phyloP scores from a whole-genome alignment of 495 filamentous ascomycete species.

The Talaromyces nanjingensis region DNA sequence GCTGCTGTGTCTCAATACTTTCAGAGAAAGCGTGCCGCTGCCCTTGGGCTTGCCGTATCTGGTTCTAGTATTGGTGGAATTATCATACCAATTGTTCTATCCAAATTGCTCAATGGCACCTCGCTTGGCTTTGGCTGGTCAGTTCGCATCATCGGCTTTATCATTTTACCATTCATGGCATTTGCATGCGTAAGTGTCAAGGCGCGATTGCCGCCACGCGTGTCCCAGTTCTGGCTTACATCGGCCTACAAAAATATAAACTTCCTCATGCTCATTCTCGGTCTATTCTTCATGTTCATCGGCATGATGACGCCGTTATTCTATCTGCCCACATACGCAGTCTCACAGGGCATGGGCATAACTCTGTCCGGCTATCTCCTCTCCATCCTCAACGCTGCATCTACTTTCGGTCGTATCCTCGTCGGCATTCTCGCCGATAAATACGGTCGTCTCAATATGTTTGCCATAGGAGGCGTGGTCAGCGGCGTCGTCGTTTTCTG shows the following conservation, averaged over 20 bases:
- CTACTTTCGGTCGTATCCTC: slow-evolving; percentile 50
- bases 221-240: slow-evolving; percentile 29
- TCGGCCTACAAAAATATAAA: slow-evolving; percentile 27
- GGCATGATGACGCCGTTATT: slow-evolving; percentile 63
- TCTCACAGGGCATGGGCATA: slow-evolving; percentile 45
- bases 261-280: slow-evolving; percentile 17
- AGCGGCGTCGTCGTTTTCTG: slow-evolving; percentile 25
- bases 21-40: slow-evolving; percentile 44
- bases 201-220: slow-evolving; percentile 33
- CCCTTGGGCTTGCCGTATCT: slow-evolving; percentile 27
- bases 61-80: slow-evolving; percentile 21
- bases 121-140: slow-evolving; percentile 49
- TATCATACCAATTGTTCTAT: slow-evolving; percentile 28
- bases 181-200: slow-evolving; percentile 32
- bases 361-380: slow-evolving; percentile 53
- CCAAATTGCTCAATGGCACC: slow-evolving; percentile 29
- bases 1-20: slow-evolving; percentile 20
- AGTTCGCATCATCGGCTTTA: slow-evolving; percentile 47
- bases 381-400: slow-evolving; percentile 58
- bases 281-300: slow-evolving; percentile 55
- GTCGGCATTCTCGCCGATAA: slow-evolving; percentile 49
- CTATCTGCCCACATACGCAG: slow-evolving; percentile 53
- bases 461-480: slow-evolving; percentile 17
- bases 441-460: slow-evolving; percentile 44
- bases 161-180: slow-evolving; percentile 35